A percentile compares a stretch with the other conserved stretches of the same genome.
Conservation (phyloP, 1,284 basidiomycete genomes). For the Papiliotrema laurentii region DNA sequence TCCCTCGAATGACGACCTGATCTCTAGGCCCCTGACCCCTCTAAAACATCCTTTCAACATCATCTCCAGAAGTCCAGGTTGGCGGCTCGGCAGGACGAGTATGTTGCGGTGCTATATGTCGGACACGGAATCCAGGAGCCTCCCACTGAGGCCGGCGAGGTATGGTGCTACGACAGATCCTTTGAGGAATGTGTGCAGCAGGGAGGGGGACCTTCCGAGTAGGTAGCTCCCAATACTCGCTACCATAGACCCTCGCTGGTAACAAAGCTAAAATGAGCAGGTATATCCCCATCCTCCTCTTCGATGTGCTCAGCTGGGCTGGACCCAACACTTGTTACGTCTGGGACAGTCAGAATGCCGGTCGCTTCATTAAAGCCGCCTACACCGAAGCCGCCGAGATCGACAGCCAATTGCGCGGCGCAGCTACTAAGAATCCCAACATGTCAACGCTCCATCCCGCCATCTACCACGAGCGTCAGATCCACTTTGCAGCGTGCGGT, state of each 20-base stretch:
- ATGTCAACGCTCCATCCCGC: constrained; percentile 26
- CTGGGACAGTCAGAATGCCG: constrained; percentile 35
- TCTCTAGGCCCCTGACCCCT: constrained; percentile 31
- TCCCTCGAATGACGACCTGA: neutral
- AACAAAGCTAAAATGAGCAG: constrained; percentile 13
- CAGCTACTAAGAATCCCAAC: constrained; percentile 21
- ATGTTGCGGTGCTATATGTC: constrained; percentile 30
- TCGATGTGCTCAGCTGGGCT: constrained; percentile 36
- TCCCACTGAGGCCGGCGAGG: constrained; percentile 37
- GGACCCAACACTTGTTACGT: constrained; percentile 35
- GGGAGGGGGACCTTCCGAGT: constrained; percentile 33
- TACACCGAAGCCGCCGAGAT: constrained; percentile 31
- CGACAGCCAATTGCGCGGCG: constrained; percentile 30
- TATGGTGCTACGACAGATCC: constrained; percentile 36
- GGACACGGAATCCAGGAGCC: constrained; percentile 41
- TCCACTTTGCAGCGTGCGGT: constrained; percentile 38
- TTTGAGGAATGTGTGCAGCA: constrained; percentile 33
- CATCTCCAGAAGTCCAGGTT: constrained; percentile 28
- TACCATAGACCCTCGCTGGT: no score
- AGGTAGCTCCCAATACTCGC: constrained; percentile 8
- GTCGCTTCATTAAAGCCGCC: constrained; percentile 32
- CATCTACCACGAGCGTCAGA: constrained; percentile 28
- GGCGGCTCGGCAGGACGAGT: constrained; percentile 27
- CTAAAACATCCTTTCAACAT: constrained; percentile 28
- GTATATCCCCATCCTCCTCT: constrained; percentile 38